These are phyloP conservation scores for Xerocomellus intermedius DNA, from an alignment of 768 basidiomycete species.

Conservation along the genomic window DNA sequence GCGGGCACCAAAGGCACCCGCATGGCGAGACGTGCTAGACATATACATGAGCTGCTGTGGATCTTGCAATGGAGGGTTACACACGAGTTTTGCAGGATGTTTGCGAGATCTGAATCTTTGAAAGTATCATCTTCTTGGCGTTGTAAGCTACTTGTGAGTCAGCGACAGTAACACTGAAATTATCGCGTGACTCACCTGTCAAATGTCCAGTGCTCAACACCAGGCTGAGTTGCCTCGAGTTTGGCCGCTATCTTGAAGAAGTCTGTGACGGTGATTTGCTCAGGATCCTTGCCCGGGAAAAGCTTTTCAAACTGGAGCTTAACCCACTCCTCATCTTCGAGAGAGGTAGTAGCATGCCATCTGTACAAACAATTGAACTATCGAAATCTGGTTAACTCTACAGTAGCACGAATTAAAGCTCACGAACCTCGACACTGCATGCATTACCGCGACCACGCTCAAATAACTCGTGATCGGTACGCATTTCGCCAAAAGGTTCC, in stretches of 20 bases:
- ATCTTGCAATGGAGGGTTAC: slow-evolving; percentile 23
- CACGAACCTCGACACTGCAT: slow-evolving; percentile 73
- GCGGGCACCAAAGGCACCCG: slow-evolving; percentile 72
- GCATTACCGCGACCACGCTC: slow-evolving; percentile 81
- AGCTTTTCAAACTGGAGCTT: slow-evolving; percentile 44
- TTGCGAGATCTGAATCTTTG: slow-evolving; percentile 69
- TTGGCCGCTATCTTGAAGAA: slow-evolving; percentile 48
- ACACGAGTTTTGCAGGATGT: slow-evolving; percentile 64
- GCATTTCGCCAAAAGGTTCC: slow-evolving; percentile 73
- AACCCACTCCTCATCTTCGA: slow-evolving; percentile 71
- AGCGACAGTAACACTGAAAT: neutral
- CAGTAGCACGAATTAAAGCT: neutral
- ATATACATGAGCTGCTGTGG: neutral
- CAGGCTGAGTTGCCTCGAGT: slow-evolving; percentile 41
- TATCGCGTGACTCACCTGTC: slow-evolving; percentile 42
- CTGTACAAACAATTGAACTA: slow-evolving; percentile 86
- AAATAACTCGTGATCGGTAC: slow-evolving; percentile 61
- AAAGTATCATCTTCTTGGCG: slow-evolving; percentile 60
- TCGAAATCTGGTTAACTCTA: neutral
- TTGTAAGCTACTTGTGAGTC: slow-evolving; percentile 44
- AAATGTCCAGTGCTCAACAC: slow-evolving; percentile 64
- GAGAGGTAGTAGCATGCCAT: slow-evolving; percentile 81
- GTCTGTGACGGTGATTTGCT: slow-evolving; percentile 46
- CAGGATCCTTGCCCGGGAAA: slow-evolving; percentile 53
- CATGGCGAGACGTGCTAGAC: slow-evolving; percentile 65